A percentile compares a stretch with the other conserved stretches of the same genome.
Evolutionary conservation across 2,329 filamentous ascomycete species (phyloP).

Genomic region (Aspergillus sp.): DNA sequence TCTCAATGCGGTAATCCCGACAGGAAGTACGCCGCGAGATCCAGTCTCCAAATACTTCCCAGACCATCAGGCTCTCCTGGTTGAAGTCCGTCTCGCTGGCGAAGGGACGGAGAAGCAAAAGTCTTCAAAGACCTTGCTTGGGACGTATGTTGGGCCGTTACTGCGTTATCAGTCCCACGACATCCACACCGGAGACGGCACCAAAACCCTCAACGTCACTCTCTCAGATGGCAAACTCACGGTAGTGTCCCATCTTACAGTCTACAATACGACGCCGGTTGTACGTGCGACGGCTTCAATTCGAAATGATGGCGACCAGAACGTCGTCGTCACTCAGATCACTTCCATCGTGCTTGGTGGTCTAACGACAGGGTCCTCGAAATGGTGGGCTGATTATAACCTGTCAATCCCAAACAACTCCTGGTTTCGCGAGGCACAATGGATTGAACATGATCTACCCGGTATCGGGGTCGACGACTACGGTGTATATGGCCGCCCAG

Average conservation of each 20-base stretch:
- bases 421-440: slow-evolving; percentile 38
- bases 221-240: slow-evolving; percentile 19
- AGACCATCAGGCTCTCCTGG: slow-evolving; percentile 14
- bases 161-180: slow-evolving; percentile 24
- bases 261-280: slow-evolving; percentile 19
- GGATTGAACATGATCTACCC: slow-evolving; percentile 27
- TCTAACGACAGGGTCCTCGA: slow-evolving; percentile 12
- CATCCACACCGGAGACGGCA: background rate
- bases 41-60: slow-evolving; percentile 6
- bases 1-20: slow-evolving; percentile 6
- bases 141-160: slow-evolving; percentile 22
- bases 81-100: slow-evolving; percentile 24
- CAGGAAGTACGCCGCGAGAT: background rate
- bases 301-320: slow-evolving; percentile 16
- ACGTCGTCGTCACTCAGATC: slow-evolving; percentile 20
- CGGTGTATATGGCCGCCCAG: slow-evolving; percentile 20
- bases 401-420: slow-evolving; percentile 26
- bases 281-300: slow-evolving; percentile 22
- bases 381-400: slow-evolving; percentile 26
- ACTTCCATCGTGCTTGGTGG: slow-evolving; percentile 26
- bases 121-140: slow-evolving; percentile 26
- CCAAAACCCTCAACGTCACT: slow-evolving; percentile 17
- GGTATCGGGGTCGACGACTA: slow-evolving; percentile 30
- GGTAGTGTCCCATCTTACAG: slow-evolving; percentile 20
- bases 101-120: slow-evolving; percentile 26